Evolutionary conservation across 768 basidiomycete genomes (phyloP).

Genomic region (Boletus vinaceobasis): DNA sequence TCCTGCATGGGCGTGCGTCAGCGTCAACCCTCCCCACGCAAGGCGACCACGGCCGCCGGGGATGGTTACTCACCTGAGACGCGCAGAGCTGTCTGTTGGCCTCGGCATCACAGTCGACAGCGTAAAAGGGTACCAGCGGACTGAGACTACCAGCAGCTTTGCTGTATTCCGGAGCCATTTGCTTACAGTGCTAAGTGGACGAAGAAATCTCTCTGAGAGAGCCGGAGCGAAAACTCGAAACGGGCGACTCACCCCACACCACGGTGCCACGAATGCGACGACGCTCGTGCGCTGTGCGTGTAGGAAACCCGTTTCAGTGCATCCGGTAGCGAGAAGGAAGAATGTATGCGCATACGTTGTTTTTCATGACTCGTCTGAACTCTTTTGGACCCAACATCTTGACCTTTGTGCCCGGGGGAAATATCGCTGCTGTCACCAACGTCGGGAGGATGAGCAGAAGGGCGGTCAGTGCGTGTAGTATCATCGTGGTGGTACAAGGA

Average conservation of each 20-base stretch:
- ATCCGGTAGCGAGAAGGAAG: not conserved
- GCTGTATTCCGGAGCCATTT: conserved; percentile 79
- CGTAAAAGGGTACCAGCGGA: conserved; percentile 84
- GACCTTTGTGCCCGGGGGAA: conserved; percentile 54
- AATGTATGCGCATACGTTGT: conserved; percentile 52
- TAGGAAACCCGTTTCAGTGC: not conserved
- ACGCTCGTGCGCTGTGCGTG: conserved; percentile 60
- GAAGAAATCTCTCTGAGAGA: not conserved
- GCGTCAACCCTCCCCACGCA: not conserved
- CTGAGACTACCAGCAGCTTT: conserved; percentile 75
- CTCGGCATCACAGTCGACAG: conserved; percentile 87
- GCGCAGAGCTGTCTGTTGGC: conserved; percentile 80
- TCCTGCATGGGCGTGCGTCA: conserved; percentile 38
- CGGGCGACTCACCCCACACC: conserved; percentile 72
- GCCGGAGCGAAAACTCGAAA: not conserved
- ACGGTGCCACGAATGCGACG: conserved; percentile 92
- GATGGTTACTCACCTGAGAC: conserved; percentile 51
- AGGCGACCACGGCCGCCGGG: not conserved
- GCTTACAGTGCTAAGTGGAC: conserved; percentile 64
- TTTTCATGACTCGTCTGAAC: conserved; percentile 71
- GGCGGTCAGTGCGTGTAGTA: conserved; percentile 16
- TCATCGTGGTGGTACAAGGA: conserved; percentile 19
- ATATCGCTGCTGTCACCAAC: conserved; percentile 44
- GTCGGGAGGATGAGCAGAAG: conserved; percentile 30
- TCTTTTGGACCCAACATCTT: conserved; percentile 70